Evolutionary conservation across 495 filamentous ascomycete species (phyloP), one percentile per base, ranked within the genome.

Genomic region (Xylaria flabelliformis): DNA sequence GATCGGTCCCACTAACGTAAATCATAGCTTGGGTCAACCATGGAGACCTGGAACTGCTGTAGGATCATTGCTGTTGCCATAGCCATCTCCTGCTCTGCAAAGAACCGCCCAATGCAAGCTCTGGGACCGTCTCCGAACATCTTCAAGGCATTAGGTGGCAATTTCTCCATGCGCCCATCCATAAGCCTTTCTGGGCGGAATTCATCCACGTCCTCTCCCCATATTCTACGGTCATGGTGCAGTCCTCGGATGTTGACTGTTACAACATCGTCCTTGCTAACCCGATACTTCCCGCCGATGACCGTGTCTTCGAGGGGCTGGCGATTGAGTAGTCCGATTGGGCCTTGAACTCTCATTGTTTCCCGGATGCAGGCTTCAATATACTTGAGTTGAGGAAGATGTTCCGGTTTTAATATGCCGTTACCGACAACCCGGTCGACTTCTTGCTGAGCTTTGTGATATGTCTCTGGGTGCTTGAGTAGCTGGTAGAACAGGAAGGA

Each of bases 311-410:
- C 53, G 4, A 44, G 15, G 3, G 74, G 34, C 36, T 51, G 6
- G 17, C 78, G 6, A 4, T 68, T 69, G 80, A 92, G 90, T 0
- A 82, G 82, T 0, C 88, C 86, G 9, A 89, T 90, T 5, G 89
- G 85, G 7, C 90, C 86, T 21, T 79, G 82, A 21, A 91, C 80
- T 51, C 91, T 88, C 1, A 93, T 80, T 0, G 91, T 87, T 77
- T 93, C 91, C 0, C 88, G 83, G 71, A 93, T 80, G 24, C 76
- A 78, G 6, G 81, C 81, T 19, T 83, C 87, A 72, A 92, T 83
- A 71, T 90, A 91, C 3, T 86, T 83, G 12, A 93, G 78, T 67
- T 91, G 88, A 8, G 85, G 79, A 69, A 92, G 75, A 71, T 92
- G 87, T 6, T 91, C 85, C 4, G 89, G 82, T 7, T 80, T 85